Conservation (phyloP, 306 rosid genomes). For the Hylodesmum podocarpum region DNA sequence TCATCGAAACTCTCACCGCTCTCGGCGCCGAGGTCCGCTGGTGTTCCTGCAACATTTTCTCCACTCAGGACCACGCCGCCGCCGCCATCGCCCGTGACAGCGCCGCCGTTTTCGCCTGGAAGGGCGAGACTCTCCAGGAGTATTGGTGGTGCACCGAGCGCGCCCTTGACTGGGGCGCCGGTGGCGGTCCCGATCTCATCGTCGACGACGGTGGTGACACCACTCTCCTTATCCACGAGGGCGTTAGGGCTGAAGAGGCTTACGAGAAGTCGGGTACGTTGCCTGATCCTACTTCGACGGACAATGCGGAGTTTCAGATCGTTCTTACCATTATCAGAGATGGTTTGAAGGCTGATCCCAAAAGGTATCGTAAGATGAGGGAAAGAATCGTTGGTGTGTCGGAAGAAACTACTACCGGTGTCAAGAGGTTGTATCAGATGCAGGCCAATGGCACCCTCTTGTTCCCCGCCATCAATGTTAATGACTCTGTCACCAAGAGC, state of each 20-base stretch:
- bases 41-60: conserved; percentile 97
- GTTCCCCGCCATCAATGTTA: conserved; percentile 96
- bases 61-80: conserved; percentile 97
- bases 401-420: conserved; percentile 98
- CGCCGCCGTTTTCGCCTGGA: conserved; percentile 96
- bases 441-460: conserved; percentile 66
- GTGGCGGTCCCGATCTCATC: conserved; percentile 88
- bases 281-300: conserved; percentile 73
- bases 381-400: conserved; percentile 86
- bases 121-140: conserved; percentile 94
- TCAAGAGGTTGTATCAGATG: conserved; percentile 98
- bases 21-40: conserved; percentile 97
- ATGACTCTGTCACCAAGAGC: conserved; percentile 98
- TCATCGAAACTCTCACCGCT: conserved; percentile 92
- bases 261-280: conserved; percentile 56
- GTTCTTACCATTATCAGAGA: conserved; percentile 73
- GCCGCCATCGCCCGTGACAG: conserved; percentile 89
- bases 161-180: conserved; percentile 88
- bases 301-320: conserved; percentile 82
- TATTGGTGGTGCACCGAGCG: conserved; percentile 99
- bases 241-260: conserved; percentile 81
- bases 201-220: conserved; percentile 96
- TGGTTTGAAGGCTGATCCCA: conserved; percentile 78
- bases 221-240: conserved; percentile 83
- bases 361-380: conserved; percentile 91